phyloP scores from a whole-genome alignment of 164 flowering plant species.

The Annona cherimola region DNA sequence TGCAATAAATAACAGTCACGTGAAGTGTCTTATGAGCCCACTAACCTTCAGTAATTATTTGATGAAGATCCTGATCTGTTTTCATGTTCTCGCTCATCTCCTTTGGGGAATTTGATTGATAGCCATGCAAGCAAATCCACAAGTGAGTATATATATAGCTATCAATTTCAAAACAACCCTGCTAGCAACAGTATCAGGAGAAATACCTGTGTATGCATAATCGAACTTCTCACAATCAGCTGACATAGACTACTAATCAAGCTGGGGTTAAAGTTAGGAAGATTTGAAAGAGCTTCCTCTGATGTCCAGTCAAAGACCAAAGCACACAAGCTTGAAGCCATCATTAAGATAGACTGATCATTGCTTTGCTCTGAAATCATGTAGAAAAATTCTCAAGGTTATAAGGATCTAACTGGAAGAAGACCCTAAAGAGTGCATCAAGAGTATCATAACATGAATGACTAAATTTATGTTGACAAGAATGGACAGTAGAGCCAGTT shows the following conservation, averaged over 20 bases:
- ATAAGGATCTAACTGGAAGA: no score
- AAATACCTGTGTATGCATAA: slow-evolving; percentile 45
- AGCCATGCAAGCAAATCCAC: not conserved
- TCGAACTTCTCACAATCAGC: slow-evolving; percentile 63
- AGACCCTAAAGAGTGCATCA: no score
- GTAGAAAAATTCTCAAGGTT: slow-evolving; percentile 1
- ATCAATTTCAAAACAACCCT: not conserved
- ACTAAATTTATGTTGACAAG: no score
- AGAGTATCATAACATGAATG: no score
- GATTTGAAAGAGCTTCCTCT: slow-evolving; percentile 55
- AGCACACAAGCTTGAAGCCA: slow-evolving; percentile 79
- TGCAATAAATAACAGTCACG: not conserved
- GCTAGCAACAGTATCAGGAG: not conserved
- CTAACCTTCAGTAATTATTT: slow-evolving; percentile 52
- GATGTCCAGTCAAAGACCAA: slow-evolving; percentile 67
- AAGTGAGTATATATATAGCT: not conserved
- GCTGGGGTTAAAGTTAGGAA: slow-evolving; percentile 36
- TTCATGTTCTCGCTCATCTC: slow-evolving; percentile 24
- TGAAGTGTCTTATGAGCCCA: not conserved
- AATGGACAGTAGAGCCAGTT: no score
- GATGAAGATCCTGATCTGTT: slow-evolving; percentile 51
- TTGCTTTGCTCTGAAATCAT: slow-evolving; percentile 32
- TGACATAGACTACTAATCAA: slow-evolving; percentile 33
- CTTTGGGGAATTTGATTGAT: slow-evolving; percentile 6
- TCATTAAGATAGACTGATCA: slow-evolving; percentile 58